Evolutionary conservation across 2,329 filamentous ascomycete genomes (phyloP).

Genomic region (Fusarium chuoi): DNA sequence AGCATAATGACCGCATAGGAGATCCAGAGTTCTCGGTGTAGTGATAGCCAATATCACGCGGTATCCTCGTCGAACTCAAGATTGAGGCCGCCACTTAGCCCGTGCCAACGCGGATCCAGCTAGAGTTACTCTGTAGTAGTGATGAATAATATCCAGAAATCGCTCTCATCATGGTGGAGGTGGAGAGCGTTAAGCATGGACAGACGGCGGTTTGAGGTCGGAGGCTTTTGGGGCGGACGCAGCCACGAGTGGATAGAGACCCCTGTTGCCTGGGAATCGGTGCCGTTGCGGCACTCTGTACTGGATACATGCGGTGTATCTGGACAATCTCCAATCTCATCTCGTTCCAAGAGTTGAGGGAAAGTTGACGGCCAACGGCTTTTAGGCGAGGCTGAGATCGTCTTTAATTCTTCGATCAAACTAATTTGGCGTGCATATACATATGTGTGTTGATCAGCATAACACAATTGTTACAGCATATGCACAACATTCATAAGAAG

Average conservation of each 20-base stretch:
- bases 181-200: constrained; percentile 40
- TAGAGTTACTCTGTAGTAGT: constrained; percentile 32
- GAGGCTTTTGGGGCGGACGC: constrained; percentile 44
- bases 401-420: constrained; percentile 22
- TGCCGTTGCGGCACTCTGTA: constrained; percentile 36
- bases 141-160: constrained; percentile 28
- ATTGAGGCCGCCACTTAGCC: constrained; percentile 43
- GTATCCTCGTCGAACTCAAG: constrained; percentile 38
- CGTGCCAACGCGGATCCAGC: constrained; percentile 38
- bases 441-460: constrained; percentile 26
- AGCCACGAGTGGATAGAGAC: constrained; percentile 38
- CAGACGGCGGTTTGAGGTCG: constrained; percentile 45
- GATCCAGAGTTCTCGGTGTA: constrained; percentile 5
- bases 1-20: constrained; percentile 37
- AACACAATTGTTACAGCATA: constrained; percentile 10
- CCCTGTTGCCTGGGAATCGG: constrained; percentile 23
- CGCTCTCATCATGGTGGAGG: constrained; percentile 32
- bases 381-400: constrained; percentile 43
- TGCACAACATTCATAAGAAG: constrained; percentile 40
- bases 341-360: neutral
- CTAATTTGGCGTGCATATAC: constrained; percentile 24
- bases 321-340: constrained; percentile 4
- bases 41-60: constrained; percentile 32
- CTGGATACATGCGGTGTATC: constrained; percentile 26
- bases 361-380: constrained; percentile 15